These are phyloP conservation scores for Diddensiella transvaalensis DNA, from an alignment of 805 yeast species.

Conservation along the genomic window DNA sequence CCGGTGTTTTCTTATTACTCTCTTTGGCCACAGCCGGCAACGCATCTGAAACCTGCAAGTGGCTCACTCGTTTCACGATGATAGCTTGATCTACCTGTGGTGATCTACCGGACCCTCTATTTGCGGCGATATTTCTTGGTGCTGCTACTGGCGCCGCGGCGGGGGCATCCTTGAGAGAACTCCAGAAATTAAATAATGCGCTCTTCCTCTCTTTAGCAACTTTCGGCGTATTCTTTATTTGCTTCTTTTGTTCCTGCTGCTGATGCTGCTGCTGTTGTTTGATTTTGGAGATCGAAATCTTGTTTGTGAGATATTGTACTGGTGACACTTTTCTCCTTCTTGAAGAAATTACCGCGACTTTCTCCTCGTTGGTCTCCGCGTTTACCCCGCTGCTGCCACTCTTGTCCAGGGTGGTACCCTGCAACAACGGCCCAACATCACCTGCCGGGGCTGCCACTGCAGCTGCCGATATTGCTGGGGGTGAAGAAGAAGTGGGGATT, in stretches of 20 bases:
- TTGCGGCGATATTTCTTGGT: no score
- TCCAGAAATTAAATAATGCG: not conserved
- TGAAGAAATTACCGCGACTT: slow-evolving; percentile 5
- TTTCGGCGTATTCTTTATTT: slow-evolving; percentile 5
- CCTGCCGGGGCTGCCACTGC: slow-evolving; percentile 1
- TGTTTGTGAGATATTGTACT: slow-evolving; percentile 7
- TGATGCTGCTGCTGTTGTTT: slow-evolving; percentile 5
- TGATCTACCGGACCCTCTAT: slow-evolving; percentile 81
- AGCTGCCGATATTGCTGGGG: no score
- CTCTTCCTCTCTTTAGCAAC: not conserved
- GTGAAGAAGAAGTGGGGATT: no score
- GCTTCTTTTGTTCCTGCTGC: no score
- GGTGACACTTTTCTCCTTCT: slow-evolving; percentile 10
- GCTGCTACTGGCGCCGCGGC: not conserved
- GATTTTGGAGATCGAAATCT: slow-evolving; percentile 4
- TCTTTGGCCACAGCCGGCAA: not conserved
- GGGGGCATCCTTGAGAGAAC: not conserved
- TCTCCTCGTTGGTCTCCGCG: slow-evolving; percentile 1
- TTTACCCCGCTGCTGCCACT: not conserved
- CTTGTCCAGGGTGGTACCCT: slow-evolving; percentile 11
- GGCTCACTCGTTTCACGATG: not conserved
- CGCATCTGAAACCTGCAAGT: not conserved
- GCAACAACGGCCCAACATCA: not conserved
- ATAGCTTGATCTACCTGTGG: slow-evolving; percentile 77
- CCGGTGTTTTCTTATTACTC: not conserved